These are phyloP conservation scores for Rauvolfia tetraphylla DNA, from an alignment of 257 asterid genomes.

Conservation along the genomic window DNA sequence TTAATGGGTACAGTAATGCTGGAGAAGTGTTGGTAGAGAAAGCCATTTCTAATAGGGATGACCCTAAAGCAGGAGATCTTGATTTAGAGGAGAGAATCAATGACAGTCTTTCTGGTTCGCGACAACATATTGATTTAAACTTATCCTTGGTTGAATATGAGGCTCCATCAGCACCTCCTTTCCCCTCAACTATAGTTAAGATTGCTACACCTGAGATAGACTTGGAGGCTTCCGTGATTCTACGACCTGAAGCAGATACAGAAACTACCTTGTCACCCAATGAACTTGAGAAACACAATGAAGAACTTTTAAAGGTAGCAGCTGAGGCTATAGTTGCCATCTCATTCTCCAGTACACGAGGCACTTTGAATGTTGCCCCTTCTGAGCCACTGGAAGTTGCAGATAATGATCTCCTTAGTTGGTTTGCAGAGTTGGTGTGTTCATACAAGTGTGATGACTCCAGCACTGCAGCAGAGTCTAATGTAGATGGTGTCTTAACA, in stretches of 20 bases:
- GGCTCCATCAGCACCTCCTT: conserved; percentile 27
- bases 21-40: conserved; percentile 14
- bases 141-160: conserved; percentile 56
- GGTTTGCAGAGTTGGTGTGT: conserved; percentile 54
- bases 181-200: conserved; percentile 36
- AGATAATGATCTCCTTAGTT: conserved; percentile 33
- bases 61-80: conserved; percentile 17
- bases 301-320: conserved; percentile 47
- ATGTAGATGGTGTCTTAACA: background rate
- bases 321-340: conserved; percentile 69
- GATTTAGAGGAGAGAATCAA: conserved; percentile 25
- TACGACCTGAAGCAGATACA: conserved; percentile 27
- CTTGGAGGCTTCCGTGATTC: conserved; percentile 45
- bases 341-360: conserved; percentile 24
- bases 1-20: conserved; percentile 11
- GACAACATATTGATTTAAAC: conserved; percentile 62
- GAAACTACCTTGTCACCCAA: conserved; percentile 11
- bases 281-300: conserved; percentile 15
- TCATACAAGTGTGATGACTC: conserved; percentile 22
- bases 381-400: conserved; percentile 15
- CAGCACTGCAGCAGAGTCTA: background rate
- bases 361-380: conserved; percentile 8
- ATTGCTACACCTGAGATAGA: conserved; percentile 45
- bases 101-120: conserved; percentile 27
- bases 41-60: conserved; percentile 12